Evolutionary conservation across 179 eudicot species (phyloP).

Genomic region (Sideroxylon spinosum): DNA sequence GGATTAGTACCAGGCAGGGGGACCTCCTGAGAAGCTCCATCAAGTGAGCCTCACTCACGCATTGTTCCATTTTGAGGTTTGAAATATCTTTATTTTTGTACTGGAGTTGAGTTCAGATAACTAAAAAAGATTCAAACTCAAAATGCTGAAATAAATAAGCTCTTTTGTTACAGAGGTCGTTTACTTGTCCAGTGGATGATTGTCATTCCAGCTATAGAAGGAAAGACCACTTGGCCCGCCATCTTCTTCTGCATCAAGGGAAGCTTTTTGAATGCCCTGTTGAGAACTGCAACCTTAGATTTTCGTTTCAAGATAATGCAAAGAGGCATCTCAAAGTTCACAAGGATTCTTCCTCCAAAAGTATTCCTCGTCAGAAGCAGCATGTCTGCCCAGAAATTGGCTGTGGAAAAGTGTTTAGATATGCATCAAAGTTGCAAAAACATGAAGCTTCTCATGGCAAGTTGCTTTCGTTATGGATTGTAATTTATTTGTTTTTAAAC

Average conservation of each 20-base stretch:
- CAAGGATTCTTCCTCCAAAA: constrained; percentile 23
- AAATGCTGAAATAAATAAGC: neutral
- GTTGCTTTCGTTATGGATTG: neutral
- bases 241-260: constrained; percentile 68
- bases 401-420: constrained; percentile 80
- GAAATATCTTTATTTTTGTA: constrained; percentile 18
- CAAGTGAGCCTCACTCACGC: constrained; percentile 81
- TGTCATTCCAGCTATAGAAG: constrained; percentile 71
- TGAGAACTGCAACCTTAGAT: constrained; percentile 41
- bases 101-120: neutral
- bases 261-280: constrained; percentile 67
- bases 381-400: constrained; percentile 59
- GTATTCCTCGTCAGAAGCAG: constrained; percentile 29
- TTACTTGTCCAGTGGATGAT: constrained; percentile 66
- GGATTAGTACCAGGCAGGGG: constrained; percentile 99
- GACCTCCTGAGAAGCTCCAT: constrained; percentile 99
- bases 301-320: constrained; percentile 56
- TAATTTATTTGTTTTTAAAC: neutral
- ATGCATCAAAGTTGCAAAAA: constrained; percentile 50
- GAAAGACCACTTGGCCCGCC: constrained; percentile 85
- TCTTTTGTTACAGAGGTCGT: constrained; percentile 58
- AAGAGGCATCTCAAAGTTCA: constrained; percentile 72
- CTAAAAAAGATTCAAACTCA: neutral
- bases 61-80: constrained; percentile 39
- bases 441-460: constrained; percentile 83